Base-by-base conservation (phyloP, 768 basidiomycete genomes). In the Mycena chlorophos region DNA sequence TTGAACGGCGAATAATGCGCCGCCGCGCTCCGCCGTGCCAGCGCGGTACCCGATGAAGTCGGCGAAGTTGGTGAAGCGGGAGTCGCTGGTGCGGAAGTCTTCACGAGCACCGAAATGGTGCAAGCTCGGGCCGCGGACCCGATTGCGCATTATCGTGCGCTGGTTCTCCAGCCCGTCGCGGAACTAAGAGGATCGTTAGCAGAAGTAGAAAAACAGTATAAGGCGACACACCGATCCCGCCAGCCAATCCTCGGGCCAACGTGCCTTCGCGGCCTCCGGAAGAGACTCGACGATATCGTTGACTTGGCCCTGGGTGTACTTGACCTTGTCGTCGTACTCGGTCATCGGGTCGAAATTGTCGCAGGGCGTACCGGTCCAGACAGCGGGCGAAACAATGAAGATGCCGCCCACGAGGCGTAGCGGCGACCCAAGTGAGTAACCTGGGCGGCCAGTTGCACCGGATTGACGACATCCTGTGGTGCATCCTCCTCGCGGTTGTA, bases 1-100 rank as follows among this genome's bases (percentile, higher is more conserved):
- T 60, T 60, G 47, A 60, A 49, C 8, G 14, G 5, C 2, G 58
- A 60, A 31, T 60, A 60, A 40, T 49, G 51, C 2, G 54, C 54
- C n/a, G n/a, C 10, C 46, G 1, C 51, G 37, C 16, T 40, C 47
- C 1, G 14, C 46, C 0, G 58, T 60, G 1, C 45, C 50, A 3
- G 22, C 4, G 34, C 45, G 49, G n/a, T 49, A 60, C 20, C 58
- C 58, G 13, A 60, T 55, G 47, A 17, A 31, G 4, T 48, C 34
- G 8, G 45, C 5, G 51, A 60, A 56, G 23, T 54, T 30, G 27
- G 39, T 45, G 46, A 55, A 55, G 23, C 58, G 54, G 2, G 58
- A 60, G 31, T 54, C 5, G 0, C 49, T 37, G 50, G 45, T 42
- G 5, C 34, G 38, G 14, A 58, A 58, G 20, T 45, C 51, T 0